Evolutionary conservation across 192 early-diverging fungal species (phyloP).

Genomic region (Dimargaris xerosporica): DNA sequence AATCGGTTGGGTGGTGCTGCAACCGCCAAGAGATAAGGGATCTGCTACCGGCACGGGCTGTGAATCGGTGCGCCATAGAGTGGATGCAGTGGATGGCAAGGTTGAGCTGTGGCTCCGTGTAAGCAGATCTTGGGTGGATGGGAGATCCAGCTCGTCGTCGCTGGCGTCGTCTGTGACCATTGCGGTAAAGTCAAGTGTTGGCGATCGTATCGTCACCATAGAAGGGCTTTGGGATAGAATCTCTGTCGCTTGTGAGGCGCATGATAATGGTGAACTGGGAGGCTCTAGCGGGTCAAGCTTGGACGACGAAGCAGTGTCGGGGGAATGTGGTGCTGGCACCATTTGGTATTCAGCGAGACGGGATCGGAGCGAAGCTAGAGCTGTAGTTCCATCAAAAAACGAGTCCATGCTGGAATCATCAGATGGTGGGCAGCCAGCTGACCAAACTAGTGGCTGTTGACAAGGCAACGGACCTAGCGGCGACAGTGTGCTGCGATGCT

Average conservation of each 20-base stretch:
- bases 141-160: not conserved
- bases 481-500: too few relatives aligned
- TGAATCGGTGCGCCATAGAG: not conserved
- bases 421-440: too few relatives aligned
- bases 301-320: too few relatives aligned
- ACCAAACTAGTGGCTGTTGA: too few relatives aligned
- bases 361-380: too few relatives aligned
- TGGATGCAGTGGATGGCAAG: not conserved
- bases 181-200: not conserved
- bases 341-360: too few relatives aligned
- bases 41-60: not conserved
- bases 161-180: not conserved
- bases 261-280: constrained; percentile 2
- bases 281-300: not conserved
- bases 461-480: too few relatives aligned
- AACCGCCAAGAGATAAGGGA: not conserved
- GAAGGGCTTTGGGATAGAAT: not conserved
- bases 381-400: too few relatives aligned
- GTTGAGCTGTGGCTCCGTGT: not conserved
- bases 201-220: not conserved
- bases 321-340: too few relatives aligned
- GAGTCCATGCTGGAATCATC: too few relatives aligned
- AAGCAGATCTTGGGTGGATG: not conserved
- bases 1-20: too few relatives aligned
- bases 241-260: constrained; percentile 7